Evolutionary conservation across 768 basidiomycete species (phyloP), one percentile per base, ranked within the genome.

Genomic region (Brasilioporus rufonigricans): DNA sequence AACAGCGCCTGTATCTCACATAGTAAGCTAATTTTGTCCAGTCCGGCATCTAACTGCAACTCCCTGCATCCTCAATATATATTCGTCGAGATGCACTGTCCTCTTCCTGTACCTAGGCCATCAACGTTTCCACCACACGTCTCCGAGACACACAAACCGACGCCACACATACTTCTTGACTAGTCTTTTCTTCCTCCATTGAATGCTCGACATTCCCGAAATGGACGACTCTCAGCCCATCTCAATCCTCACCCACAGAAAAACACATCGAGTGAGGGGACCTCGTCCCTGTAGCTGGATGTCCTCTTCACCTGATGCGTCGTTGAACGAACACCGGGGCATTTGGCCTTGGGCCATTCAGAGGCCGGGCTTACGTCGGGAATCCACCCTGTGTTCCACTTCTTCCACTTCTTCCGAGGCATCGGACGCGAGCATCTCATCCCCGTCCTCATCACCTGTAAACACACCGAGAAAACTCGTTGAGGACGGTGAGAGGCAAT

Each of bases 251-350:
- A 23, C 26, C n/a, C 59, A 16, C 16, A 51, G 57, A 45, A 65
- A 19, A 27, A 50, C 59, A 13, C 35, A 46, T 29, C 63, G 61
- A 48, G 53, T 71, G 16, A 62, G 58, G 47, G 69, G 69, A 23
- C 69, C 71, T 19, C 69, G 69, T 46, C 71, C 69, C 27, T 62
- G 51, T 43, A 70, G 69, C 58, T 67, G 62, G 62, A 19, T 56
- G 21, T 51, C 64, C 11, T 44, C 55, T 27, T 51, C 56, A 5
- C 49, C 55, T 4, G 63, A 65, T 21, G 55, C 65, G 1, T 48
- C 57, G 29, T 47, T 7, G 9, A 57, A 44, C 3, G 67, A 58
- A 7, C 45, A 54, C 16, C 53, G 18, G 4, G 64, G 69, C 10
- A 45, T 32, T 1, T 65, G 62, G 62, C 47, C 57, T 21, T 72